These are phyloP conservation scores for Rhynchospora pubera DNA, from an alignment of 176 grass and related monocot species.

Conservation along the genomic window DNA sequence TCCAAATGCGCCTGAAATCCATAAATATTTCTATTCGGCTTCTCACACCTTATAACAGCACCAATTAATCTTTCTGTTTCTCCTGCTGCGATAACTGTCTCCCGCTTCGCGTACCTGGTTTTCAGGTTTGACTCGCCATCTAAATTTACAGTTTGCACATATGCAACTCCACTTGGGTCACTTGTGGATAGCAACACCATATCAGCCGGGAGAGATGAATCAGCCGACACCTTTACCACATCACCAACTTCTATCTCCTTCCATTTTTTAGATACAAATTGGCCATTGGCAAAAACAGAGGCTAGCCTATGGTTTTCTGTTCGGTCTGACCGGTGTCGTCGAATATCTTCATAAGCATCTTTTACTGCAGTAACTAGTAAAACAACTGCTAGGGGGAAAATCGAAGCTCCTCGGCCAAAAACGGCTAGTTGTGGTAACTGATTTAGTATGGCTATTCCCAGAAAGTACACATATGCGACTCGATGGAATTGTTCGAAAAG, in stretches of 20 bases:
- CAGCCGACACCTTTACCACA: conserved; percentile 36
- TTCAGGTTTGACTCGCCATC: conserved; percentile 98
- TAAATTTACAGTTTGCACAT: conserved; percentile 94
- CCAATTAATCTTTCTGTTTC: conserved; percentile 45
- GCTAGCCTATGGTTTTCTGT: conserved; percentile 59
- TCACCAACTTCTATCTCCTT: conserved; percentile 55
- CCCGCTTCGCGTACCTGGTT: conserved; percentile 80
- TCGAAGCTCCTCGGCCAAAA: conserved; percentile 28
- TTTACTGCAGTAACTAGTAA: conserved; percentile 74
- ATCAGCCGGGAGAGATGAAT: conserved; percentile 77
- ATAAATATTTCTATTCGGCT: conserved; percentile 86
- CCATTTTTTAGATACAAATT: conserved; percentile 58
- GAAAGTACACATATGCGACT: conserved; percentile 90
- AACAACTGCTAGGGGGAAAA: conserved; percentile 70
- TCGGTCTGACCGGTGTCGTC: conserved; percentile 65
- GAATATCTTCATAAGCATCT: conserved; percentile 93
- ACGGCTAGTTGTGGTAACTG: conserved; percentile 92
- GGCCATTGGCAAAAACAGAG: conserved; percentile 27
- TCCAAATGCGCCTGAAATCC: conserved; percentile 68
- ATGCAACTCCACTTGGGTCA: conserved; percentile 71
- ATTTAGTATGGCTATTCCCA: conserved; percentile 80
- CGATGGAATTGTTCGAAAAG: conserved; percentile 98
- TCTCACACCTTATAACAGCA: conserved; percentile 66
- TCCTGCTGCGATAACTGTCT: conserved; percentile 34
- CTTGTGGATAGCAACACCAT: conserved; percentile 80